Conservation (phyloP, 2,329 filamentous ascomycete species). For the Byssoonygena ceratinophila region DNA sequence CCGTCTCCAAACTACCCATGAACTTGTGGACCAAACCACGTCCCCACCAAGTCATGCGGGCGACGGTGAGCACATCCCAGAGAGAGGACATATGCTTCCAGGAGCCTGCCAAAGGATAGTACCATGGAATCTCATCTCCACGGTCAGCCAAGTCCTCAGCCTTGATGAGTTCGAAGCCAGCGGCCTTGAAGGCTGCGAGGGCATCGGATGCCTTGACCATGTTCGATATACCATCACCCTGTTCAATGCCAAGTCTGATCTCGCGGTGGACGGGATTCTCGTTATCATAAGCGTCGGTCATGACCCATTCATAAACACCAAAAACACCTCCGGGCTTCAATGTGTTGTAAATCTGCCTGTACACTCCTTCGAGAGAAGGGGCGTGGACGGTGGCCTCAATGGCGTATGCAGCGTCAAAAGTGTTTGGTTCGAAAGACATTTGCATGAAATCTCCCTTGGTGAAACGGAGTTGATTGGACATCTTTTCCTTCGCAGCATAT, state of each 20-base stretch:
- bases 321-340: constrained; percentile 93
- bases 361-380: constrained; percentile 79
- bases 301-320: constrained; percentile 97
- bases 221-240: constrained; percentile 92
- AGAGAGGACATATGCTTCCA: constrained; percentile 71
- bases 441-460: constrained; percentile 99
- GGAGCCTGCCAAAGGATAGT: constrained; percentile 81
- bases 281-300: constrained; percentile 93
- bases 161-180: constrained; percentile 73
- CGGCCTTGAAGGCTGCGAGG: constrained; percentile 68
- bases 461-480: constrained; percentile 69
- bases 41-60: constrained; percentile 80
- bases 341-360: constrained; percentile 87
- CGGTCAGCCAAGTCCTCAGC: constrained; percentile 78
- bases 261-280: constrained; percentile 73
- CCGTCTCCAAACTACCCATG: constrained; percentile 62
- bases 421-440: constrained; percentile 88
- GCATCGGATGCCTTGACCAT: constrained; percentile 85
- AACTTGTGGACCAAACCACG: constrained; percentile 65
- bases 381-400: constrained; percentile 97
- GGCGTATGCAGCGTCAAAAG: constrained; percentile 89
- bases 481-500: constrained; percentile 71
- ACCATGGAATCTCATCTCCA: constrained; percentile 72
- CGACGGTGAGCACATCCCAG: constrained; percentile 70
- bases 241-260: constrained; percentile 88